Evolutionary conservation across 2,329 filamentous ascomycete species (phyloP).

Genomic region (Xylaria sp.): DNA sequence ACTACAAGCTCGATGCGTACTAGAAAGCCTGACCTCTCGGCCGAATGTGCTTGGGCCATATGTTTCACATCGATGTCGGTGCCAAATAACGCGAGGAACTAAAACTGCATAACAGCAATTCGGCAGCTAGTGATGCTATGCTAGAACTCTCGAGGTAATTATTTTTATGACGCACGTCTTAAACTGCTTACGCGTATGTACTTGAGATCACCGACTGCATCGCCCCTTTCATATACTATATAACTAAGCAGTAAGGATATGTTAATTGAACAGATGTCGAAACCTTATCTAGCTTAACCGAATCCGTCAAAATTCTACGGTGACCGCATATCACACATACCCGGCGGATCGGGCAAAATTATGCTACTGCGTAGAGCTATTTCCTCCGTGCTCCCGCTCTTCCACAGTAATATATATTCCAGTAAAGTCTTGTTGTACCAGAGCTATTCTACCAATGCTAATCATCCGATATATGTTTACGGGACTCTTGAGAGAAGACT

Average conservation of each 20-base stretch:
- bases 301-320: neutral
- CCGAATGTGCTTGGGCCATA: neutral
- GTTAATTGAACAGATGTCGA: too few relatives aligned
- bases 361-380: neutral
- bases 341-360: constrained; percentile 2
- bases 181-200: neutral
- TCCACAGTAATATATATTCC: constrained; percentile 10
- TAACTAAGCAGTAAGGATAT: neutral
- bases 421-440: neutral
- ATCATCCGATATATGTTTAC: neutral
- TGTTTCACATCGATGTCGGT: neutral
- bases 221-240: neutral
- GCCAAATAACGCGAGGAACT: neutral
- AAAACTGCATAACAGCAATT: neutral
- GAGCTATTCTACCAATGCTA: neutral
- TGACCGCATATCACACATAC: neutral
- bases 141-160: too few relatives aligned
- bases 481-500: neutral
- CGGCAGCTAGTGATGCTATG: neutral
- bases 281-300: neutral
- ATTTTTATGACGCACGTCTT: neutral
- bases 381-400: neutral
- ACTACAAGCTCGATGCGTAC: neutral
- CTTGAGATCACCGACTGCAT: neutral
- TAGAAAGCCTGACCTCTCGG: constrained; percentile 3